phyloP scores from a whole-genome alignment of 2,329 filamentous ascomycete species.

The Nectriaceae sp. region DNA sequence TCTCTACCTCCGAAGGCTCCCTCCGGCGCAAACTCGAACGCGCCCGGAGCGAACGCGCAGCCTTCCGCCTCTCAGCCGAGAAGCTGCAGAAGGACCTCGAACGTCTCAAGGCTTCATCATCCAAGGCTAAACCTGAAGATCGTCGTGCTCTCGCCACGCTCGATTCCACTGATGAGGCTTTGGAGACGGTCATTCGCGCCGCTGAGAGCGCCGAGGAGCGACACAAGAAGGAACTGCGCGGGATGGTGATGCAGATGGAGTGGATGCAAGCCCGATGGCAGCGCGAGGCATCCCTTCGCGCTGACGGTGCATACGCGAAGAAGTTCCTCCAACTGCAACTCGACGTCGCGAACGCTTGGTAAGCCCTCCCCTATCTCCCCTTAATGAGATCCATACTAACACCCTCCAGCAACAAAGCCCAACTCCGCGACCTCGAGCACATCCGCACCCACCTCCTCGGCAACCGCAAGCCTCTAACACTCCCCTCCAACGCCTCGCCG shows the following conservation, averaged over 20 bases:
- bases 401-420: slow-evolving; percentile 77
- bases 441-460: slow-evolving; percentile 60
- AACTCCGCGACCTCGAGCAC: slow-evolving; percentile 80
- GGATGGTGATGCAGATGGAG: slow-evolving; percentile 85
- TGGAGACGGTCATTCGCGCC: slow-evolving; percentile 60
- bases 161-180: slow-evolving; percentile 50
- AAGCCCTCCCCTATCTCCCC: slow-evolving; percentile 44
- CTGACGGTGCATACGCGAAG: slow-evolving; percentile 85
- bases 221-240: slow-evolving; percentile 76
- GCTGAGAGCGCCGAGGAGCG: slow-evolving; percentile 65
- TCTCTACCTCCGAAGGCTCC: slow-evolving; percentile 57
- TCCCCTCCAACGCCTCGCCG: slow-evolving; percentile 26
- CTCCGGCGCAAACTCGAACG: slow-evolving; percentile 70
- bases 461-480: slow-evolving; percentile 38
- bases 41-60: slow-evolving; percentile 65
- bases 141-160: slow-evolving; percentile 32
- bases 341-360: slow-evolving; percentile 88
- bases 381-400: slow-evolving; percentile 11
- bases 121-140: slow-evolving; percentile 25
- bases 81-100: slow-evolving; percentile 55
- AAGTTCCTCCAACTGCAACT: slow-evolving; percentile 77
- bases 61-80: slow-evolving; percentile 55
- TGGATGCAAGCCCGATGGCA: slow-evolving; percentile 83
- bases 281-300: slow-evolving; percentile 78
- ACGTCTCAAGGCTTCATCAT: slow-evolving; percentile 44